These are phyloP conservation scores for Stachybotrys chlorohalonatus DNA, from an alignment of 2,329 filamentous ascomycete genomes.

Conservation along the genomic window DNA sequence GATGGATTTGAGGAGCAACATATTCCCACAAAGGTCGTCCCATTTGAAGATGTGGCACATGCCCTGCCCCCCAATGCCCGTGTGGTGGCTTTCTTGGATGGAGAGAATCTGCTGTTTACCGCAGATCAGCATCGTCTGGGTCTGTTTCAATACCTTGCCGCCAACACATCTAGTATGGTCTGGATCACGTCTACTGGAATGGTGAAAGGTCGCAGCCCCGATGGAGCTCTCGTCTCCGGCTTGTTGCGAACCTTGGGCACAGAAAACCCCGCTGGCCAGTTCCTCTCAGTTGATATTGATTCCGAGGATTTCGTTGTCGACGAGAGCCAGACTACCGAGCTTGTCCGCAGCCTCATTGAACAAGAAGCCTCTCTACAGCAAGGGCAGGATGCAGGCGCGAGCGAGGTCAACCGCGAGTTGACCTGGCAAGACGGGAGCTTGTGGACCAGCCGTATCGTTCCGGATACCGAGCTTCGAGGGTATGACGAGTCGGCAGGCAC, in stretches of 20 bases:
- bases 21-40: too few relatives aligned
- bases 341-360: neutral
- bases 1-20: too few relatives aligned
- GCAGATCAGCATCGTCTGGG: neutral
- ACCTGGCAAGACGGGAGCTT: slow-evolving; percentile 17
- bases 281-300: slow-evolving; percentile 13
- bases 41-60: neutral
- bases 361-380: neutral
- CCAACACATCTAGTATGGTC: slow-evolving; percentile 4
- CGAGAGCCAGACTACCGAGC: neutral
- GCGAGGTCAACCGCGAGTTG: slow-evolving; percentile 14
- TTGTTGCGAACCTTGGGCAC: slow-evolving; percentile 12
- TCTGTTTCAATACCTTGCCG: neutral
- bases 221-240: slow-evolving; percentile 11
- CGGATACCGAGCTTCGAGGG: slow-evolving; percentile 8
- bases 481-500: neutral
- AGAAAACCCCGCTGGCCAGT: slow-evolving; percentile 13
- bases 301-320: slow-evolving; percentile 3
- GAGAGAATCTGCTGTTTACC: neutral
- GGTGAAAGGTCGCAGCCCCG: slow-evolving; percentile 11
- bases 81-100: neutral
- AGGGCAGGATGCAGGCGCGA: neutral
- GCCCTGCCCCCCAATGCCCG: slow-evolving; percentile 3
- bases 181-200: slow-evolving; percentile 10
- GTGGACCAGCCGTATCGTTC: slow-evolving; percentile 10